Evolutionary conservation across 352 stramenopile genomes (phyloP).

Genomic region (Hyaloperonospora arabidopsidis): DNA sequence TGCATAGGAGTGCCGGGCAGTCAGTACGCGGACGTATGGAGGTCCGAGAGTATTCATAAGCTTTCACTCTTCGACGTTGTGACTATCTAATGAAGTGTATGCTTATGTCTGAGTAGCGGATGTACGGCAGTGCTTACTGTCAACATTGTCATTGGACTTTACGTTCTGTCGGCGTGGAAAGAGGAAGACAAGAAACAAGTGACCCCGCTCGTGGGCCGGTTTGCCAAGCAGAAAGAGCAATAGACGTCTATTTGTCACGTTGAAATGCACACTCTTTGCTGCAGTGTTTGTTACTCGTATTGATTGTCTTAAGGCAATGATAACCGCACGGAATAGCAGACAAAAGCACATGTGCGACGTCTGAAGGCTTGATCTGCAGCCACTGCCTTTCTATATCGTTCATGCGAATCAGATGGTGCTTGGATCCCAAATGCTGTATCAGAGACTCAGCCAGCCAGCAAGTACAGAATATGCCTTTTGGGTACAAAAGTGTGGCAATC

Average conservation of each 20-base stretch:
- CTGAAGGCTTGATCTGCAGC: too few species aligned
- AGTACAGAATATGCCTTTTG: too few species aligned
- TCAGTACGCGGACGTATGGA: constrained; percentile 60
- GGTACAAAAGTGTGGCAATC: too few species aligned
- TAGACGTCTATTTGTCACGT: too few species aligned
- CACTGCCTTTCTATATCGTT: too few species aligned
- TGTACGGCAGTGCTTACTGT: constrained; percentile 62
- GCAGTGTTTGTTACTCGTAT: too few species aligned
- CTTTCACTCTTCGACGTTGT: background rate
- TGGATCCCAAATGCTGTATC: too few species aligned
- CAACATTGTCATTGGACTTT: constrained; percentile 72
- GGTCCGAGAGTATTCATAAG: constrained; percentile 11
- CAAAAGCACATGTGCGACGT: too few species aligned
- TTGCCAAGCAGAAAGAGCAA: constrained; percentile 34
- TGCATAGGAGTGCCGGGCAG: constrained; percentile 22
- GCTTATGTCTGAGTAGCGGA: constrained; percentile 30
- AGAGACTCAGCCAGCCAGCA: too few species aligned
- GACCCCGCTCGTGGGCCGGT: constrained; percentile 48
- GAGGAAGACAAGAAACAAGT: constrained; percentile 50
- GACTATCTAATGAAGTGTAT: background rate
- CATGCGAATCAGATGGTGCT: too few species aligned
- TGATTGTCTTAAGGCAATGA: too few species aligned
- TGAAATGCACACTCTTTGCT: constrained; percentile 33
- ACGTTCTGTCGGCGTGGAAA: constrained; percentile 64
- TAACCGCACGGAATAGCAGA: too few species aligned